Evolutionary conservation across 345 rosid genomes (phyloP).

Genomic region (Arabis alpina): DNA sequence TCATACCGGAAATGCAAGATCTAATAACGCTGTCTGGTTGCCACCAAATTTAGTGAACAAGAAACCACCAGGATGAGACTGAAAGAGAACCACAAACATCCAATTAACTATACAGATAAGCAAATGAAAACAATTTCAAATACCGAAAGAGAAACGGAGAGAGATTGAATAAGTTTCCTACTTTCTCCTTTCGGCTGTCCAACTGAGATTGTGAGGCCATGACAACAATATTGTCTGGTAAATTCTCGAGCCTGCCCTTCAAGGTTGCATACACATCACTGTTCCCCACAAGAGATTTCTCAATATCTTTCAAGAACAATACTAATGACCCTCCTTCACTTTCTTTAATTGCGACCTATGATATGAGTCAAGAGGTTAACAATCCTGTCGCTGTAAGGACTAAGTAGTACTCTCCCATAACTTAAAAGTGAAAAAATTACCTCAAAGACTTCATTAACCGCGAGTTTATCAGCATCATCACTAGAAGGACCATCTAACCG

Average conservation of each 20-base stretch:
- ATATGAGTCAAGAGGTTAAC: slow-evolving; percentile 30
- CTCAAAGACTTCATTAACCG: slow-evolving; percentile 86
- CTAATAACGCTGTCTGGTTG: slow-evolving; percentile 90
- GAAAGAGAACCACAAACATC: slow-evolving; percentile 38
- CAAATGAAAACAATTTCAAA: slow-evolving; percentile 14
- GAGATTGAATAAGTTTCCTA: slow-evolving; percentile 30
- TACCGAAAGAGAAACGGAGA: slow-evolving; percentile 11
- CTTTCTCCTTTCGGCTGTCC: slow-evolving; percentile 98
- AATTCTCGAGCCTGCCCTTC: slow-evolving; percentile 75
- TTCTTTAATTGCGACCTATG: slow-evolving; percentile 71
- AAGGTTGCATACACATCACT: slow-evolving; percentile 68
- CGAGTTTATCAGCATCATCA: slow-evolving; percentile 84
- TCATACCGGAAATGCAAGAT: slow-evolving; percentile 91
- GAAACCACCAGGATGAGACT: slow-evolving; percentile 96
- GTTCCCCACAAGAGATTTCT: slow-evolving; percentile 78
- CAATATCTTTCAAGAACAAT: slow-evolving; percentile 87
- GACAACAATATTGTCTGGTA: slow-evolving; percentile 77
- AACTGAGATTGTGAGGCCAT: slow-evolving; percentile 88
- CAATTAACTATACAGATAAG: slow-evolving; percentile 21
- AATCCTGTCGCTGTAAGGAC: slow-evolving; percentile 21
- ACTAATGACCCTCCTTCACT: slow-evolving; percentile 75
- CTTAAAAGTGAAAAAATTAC: slow-evolving; percentile 46
- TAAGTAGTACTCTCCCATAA: slow-evolving; percentile 19
- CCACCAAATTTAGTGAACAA: slow-evolving; percentile 91
- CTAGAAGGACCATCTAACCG: slow-evolving; percentile 77